Conservation (phyloP, 257 asterid genomes). For the Solanum chilense region DNA sequence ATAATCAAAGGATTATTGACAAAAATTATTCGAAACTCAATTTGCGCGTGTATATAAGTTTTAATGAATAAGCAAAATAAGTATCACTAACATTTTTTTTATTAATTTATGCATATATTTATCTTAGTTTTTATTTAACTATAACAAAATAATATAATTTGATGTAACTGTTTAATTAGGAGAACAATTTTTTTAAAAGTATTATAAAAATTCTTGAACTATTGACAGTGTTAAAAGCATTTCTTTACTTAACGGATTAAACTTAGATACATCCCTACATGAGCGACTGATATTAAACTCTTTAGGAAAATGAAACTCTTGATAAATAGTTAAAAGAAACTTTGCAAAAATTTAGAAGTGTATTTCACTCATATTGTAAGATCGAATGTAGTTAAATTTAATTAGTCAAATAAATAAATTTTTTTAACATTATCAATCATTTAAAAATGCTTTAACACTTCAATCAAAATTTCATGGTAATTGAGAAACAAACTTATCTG, state of each 20-base stretch:
- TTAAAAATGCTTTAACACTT: background rate
- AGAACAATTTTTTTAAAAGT: background rate
- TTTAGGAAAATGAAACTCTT: too few species aligned
- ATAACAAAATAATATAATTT: background rate
- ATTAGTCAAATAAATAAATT: accelerated
- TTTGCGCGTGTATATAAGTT: background rate
- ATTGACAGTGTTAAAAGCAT: too few species aligned
- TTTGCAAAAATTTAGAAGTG: too few species aligned
- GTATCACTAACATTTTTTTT: background rate
- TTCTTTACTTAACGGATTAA: too few species aligned
- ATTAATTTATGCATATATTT: background rate
- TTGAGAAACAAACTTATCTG: background rate
- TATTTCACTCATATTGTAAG: background rate
- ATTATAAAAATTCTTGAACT: too few species aligned
- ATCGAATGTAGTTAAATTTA: accelerated
- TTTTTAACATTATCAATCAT: too few species aligned
- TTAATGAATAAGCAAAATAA: background rate
- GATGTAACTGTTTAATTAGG: background rate
- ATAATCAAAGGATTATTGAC: background rate
- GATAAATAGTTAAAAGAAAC: too few species aligned
- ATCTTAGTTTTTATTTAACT: background rate
- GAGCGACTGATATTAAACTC: too few species aligned
- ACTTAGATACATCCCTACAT: too few species aligned
- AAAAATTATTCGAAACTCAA: background rate
- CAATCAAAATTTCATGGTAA: background rate